Evolutionary conservation across 2,329 filamentous ascomycete genomes (phyloP).

Genomic region (Beauveria varroae): DNA sequence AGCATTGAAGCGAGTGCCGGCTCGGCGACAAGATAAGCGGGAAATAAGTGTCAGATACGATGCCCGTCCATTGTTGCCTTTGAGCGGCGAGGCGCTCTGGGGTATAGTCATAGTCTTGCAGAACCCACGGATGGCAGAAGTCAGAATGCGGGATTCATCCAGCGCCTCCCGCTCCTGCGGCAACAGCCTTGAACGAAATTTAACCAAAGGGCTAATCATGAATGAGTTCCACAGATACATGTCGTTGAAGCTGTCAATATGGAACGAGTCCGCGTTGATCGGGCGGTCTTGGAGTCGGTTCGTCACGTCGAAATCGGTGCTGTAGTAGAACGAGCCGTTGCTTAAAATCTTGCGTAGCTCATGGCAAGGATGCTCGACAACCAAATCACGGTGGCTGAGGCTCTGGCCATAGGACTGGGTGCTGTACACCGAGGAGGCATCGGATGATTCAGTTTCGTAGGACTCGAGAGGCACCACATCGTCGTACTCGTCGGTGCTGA

Average conservation of each 20-base stretch:
- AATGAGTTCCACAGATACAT: constrained; percentile 97
- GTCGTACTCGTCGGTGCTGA: constrained; percentile 83
- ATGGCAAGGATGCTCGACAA: constrained; percentile 80
- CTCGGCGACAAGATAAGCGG: constrained; percentile 79
- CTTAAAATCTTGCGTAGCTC: constrained; percentile 86
- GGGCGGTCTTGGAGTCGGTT: constrained; percentile 84
- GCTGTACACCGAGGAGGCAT: constrained; percentile 41
- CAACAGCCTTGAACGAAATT: constrained; percentile 77
- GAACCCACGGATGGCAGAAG: constrained; percentile 89
- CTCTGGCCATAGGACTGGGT: constrained; percentile 29
- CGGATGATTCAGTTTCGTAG: constrained; percentile 41
- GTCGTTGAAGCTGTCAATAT: constrained; percentile 87
- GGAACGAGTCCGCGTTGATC: constrained; percentile 69
- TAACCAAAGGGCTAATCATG: constrained; percentile 89
- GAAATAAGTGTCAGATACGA: constrained; percentile 87
- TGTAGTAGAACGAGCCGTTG: constrained; percentile 96
- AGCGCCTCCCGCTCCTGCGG: constrained; percentile 67
- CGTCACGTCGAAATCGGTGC: constrained; percentile 94
- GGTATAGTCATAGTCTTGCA: constrained; percentile 82
- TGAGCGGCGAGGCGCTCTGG: constrained; percentile 63
- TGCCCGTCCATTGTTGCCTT: constrained; percentile 62
- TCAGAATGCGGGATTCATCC: constrained; percentile 83
- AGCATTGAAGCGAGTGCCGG: constrained; percentile 94
- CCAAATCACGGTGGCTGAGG: constrained; percentile 58
- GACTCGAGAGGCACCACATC: constrained; percentile 55